Evolutionary conservation across 768 basidiomycete species (phyloP).

Genomic region (Tephrocybe sp.): DNA sequence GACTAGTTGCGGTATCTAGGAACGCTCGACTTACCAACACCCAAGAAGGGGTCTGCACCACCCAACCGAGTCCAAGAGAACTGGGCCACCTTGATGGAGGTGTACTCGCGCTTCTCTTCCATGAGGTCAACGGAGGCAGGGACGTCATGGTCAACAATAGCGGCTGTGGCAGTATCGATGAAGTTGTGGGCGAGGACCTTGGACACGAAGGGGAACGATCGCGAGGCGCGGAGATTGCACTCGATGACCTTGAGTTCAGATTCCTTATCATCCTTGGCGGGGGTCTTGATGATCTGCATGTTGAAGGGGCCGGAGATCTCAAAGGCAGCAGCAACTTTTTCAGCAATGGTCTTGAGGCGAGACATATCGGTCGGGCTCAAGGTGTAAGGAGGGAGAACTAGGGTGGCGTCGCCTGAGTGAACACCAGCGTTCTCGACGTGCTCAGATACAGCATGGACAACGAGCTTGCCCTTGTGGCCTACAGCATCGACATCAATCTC

Average conservation of each 20-base stretch:
- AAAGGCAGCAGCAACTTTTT: constrained; percentile 94
- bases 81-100: constrained; percentile 95
- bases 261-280: constrained; percentile 49
- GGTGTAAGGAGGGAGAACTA: constrained; percentile 94
- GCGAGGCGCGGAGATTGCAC: constrained; percentile 96
- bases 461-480: constrained; percentile 86
- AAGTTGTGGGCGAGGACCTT: constrained; percentile 98
- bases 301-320: constrained; percentile 98
- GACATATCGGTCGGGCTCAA: constrained; percentile 72
- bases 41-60: constrained; percentile 96
- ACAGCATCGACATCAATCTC: constrained; percentile 99
- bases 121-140: constrained; percentile 92
- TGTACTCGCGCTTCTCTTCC: constrained; percentile 86
- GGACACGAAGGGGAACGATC: constrained; percentile 99
- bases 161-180: constrained; percentile 88
- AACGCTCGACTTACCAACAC: constrained; percentile 67
- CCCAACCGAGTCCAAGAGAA: constrained; percentile 97
- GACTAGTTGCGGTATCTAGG: not conserved
- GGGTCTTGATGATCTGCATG: constrained; percentile 97
- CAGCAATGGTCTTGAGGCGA: constrained; percentile 89
- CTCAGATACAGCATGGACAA: constrained; percentile 96
- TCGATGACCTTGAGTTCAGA: constrained; percentile 94
- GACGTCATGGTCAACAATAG: constrained; percentile 82
- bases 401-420: constrained; percentile 97
- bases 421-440: constrained; percentile 99